These are phyloP conservation scores for Monosporascus ibericus DNA, from an alignment of 2,329 filamentous ascomycete genomes.

Conservation along the genomic window DNA sequence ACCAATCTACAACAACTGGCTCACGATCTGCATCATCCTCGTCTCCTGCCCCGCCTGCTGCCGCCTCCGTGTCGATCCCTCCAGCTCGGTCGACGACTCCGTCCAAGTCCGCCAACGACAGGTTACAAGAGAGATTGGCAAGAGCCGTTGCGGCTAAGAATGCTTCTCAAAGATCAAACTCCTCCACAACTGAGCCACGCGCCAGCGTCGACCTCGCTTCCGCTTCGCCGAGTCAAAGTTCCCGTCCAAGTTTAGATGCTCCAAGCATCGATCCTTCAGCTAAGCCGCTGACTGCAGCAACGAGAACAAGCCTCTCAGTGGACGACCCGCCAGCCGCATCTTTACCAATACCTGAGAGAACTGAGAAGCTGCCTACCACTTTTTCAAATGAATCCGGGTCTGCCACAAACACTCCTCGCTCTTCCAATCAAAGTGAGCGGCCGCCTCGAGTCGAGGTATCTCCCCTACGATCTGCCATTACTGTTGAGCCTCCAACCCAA, in stretches of 20 bases:
- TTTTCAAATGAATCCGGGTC: constrained; percentile 1
- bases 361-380: background rate
- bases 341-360: background rate
- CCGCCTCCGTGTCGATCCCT: constrained; percentile 12
- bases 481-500: background rate
- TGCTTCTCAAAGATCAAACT: constrained; percentile 38
- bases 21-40: constrained; percentile 25
- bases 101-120: constrained; percentile 67
- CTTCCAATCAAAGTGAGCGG: constrained; percentile 11
- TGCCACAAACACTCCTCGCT: constrained; percentile 5
- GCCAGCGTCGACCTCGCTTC: constrained; percentile 23
- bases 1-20: constrained; percentile 31
- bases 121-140: constrained; percentile 82
- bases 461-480: background rate
- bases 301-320: constrained; percentile 14
- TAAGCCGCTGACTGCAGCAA: constrained; percentile 5
- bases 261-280: constrained; percentile 10
- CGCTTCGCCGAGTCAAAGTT: constrained; percentile 30
- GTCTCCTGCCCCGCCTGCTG: constrained; percentile 18
- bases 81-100: constrained; percentile 29
- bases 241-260: constrained; percentile 35
- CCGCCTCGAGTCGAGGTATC: constrained; percentile 1
- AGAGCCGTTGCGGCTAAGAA: constrained; percentile 76
- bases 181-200: constrained; percentile 37
- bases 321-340: constrained; percentile 7